Evolutionary conservation across 2,329 filamentous ascomycete species (phyloP).

Genomic region (Botrytis deweyae): DNA sequence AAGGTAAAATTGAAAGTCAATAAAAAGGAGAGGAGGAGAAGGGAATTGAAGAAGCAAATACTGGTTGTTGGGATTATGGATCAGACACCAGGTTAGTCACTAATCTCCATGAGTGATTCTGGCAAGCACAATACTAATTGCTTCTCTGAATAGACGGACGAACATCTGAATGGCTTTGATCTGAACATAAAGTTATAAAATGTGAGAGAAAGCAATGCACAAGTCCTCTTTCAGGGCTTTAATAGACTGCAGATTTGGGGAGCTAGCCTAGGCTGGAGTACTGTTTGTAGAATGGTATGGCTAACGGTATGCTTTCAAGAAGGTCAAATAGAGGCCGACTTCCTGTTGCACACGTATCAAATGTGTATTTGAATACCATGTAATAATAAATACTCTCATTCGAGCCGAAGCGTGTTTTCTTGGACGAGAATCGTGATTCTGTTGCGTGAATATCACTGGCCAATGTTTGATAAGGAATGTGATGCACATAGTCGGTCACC

Average conservation of each 20-base stretch:
- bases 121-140: constrained; percentile 15
- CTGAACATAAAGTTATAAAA: constrained; percentile 20
- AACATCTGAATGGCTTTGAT: constrained; percentile 29
- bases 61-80: constrained; percentile 32
- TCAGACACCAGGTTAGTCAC: constrained; percentile 31
- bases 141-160: constrained; percentile 24
- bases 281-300: background rate
- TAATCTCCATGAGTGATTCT: background rate
- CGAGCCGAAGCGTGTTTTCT: background rate
- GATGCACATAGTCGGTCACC: background rate
- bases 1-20: constrained; percentile 29
- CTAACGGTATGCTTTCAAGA: background rate
- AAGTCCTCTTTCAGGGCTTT: background rate
- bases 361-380: background rate
- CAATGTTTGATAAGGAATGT: background rate
- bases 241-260: background rate
- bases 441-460: background rate
- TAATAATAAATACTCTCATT: background rate
- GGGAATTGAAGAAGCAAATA: constrained; percentile 34
- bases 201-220: background rate
- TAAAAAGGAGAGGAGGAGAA: constrained; percentile 29
- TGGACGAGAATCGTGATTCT: background rate
- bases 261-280: background rate
- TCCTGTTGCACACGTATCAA: background rate
- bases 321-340: background rate